These are phyloP conservation scores for Physcomitrium patens DNA, from an alignment of 225 moss, liverwort and hornwort species.

Conservation along the genomic window DNA sequence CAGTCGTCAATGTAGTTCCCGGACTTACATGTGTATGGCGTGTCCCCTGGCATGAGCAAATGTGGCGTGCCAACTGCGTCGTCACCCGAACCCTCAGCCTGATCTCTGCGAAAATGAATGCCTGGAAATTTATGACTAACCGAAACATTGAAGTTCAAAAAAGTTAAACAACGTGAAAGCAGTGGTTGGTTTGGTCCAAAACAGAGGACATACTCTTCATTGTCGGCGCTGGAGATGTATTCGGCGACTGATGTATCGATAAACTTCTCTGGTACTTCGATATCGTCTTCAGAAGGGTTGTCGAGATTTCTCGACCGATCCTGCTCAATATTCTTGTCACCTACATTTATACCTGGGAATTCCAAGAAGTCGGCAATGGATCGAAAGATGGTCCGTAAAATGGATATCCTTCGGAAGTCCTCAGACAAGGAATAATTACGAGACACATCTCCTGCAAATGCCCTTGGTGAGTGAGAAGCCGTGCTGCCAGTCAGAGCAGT, in stretches of 20 bases:
- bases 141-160: neutral
- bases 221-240: constrained; percentile 28
- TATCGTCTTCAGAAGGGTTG: neutral
- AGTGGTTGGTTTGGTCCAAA: too few species aligned
- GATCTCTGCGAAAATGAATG: neutral
- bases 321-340: constrained; percentile 1
- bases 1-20: constrained; percentile 69
- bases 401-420: neutral
- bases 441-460: neutral
- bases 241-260: constrained; percentile 28
- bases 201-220: constrained; percentile 28
- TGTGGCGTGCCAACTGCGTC: neutral
- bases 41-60: neutral
- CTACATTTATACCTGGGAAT: neutral
- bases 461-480: neutral
- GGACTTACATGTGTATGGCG: constrained; percentile 3
- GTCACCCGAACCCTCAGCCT: neutral
- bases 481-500: neutral
- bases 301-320: neutral
- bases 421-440: neutral
- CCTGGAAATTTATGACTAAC: neutral
- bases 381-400: constrained; percentile 22
- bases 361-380: constrained; percentile 6
- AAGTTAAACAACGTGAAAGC: neutral
- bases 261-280: constrained; percentile 26